Base-by-base conservation (phyloP, 768 basidiomycete species). In the Coprinopsis sp. region DNA sequence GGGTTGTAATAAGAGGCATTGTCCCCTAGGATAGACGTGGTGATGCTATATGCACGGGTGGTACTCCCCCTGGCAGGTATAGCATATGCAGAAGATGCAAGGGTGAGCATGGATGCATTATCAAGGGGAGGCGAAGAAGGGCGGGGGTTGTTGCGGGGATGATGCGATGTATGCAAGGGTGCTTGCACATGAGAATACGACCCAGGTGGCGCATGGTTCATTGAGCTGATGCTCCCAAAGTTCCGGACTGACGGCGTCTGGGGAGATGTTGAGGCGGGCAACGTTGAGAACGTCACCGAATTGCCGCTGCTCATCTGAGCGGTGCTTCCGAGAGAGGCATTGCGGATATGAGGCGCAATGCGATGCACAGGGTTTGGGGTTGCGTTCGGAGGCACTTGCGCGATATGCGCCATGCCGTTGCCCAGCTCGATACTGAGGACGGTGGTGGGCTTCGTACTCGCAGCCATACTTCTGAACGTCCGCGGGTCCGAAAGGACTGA, bases 361-460 rank as follows among this genome's bases (percentile, higher is more conserved):
- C 86, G 77, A 51, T 76, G 69, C 11, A 71, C 52, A 44, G 76
- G 58, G 39, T 76, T 72, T 4, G 77, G 68, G 6, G 72, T 67
- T 0, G 83, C 78, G 21, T 85, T 83, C 28, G 70, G 58, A 31
- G 88, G 82, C 8, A 81, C 89, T 59, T 95, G 88, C 5, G 92
- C 92, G 54, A 95, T 95, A 64, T 95, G 91, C 1, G 87, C 92
- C 74, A 92, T 83, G 11, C 87, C 87, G 53, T 82, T 82, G 36
- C 76, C 79, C 21, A 91, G 63, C 58, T 97, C 94, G 51, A 95
- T 79, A 54, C 88, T 91, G n/a, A 96, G 71, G 21, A 97, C 65
- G 0, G 94, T 98, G 4, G 94, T 98, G 2, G 92, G 94, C 64
- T 96, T 96, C 11, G 94, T 98, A 56, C 87, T 90, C 5, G 87